Evolutionary conservation across 306 rosid species (phyloP).

Genomic region (Dryas drummondii): DNA sequence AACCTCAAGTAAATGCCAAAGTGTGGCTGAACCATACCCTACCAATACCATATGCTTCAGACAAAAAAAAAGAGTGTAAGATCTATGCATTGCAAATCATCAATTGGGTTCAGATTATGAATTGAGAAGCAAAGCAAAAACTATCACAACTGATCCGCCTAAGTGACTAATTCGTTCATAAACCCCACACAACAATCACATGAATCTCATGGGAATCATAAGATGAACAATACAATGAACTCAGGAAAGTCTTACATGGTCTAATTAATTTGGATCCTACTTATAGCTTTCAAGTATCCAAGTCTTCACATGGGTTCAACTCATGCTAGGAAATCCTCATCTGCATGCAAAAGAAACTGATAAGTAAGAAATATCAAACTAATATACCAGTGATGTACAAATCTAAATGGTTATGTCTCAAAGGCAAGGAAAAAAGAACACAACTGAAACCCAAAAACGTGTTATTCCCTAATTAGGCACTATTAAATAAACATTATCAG

Average conservation of each 20-base stretch:
- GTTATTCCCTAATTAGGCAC: background rate
- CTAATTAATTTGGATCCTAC: constrained; percentile 7
- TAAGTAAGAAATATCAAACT: constrained; percentile 17
- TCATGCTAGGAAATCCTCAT: constrained; percentile 15
- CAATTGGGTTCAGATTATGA: background rate
- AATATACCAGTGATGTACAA: background rate
- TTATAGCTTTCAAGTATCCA: constrained; percentile 27
- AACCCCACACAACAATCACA: background rate
- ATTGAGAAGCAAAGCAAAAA: background rate
- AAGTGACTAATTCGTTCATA: background rate
- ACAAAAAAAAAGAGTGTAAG: too few species aligned
- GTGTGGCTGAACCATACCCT: too few species aligned
- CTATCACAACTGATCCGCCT: background rate
- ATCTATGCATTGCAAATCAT: background rate
- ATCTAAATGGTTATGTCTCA: background rate
- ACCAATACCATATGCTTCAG: too few species aligned
- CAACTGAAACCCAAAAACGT: background rate
- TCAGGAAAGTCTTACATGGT: constrained; percentile 25
- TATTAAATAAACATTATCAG: background rate
- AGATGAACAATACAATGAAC: constrained; percentile 13
- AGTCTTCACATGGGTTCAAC: constrained; percentile 20
- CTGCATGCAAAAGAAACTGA: constrained; percentile 35
- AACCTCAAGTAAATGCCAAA: too few species aligned
- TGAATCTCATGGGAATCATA: constrained; percentile 3
- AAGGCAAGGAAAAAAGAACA: background rate